phyloP scores from a whole-genome alignment of 371 early-diverging fungal genomes.

The Apophysomyces elegans region DNA sequence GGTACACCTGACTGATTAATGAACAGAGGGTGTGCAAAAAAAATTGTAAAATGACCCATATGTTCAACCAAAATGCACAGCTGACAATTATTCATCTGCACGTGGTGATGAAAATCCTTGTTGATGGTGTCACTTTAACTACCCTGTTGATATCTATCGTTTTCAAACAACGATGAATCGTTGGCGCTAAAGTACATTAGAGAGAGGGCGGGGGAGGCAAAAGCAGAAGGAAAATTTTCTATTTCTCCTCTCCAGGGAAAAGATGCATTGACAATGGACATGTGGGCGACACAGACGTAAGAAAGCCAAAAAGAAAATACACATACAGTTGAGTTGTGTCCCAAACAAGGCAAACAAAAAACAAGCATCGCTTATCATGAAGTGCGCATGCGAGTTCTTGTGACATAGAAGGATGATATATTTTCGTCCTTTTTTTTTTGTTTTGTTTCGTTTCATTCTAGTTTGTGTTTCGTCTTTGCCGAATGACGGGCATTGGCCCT shows the following conservation, averaged over 20 bases:
- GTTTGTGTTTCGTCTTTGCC: conserved; percentile 10
- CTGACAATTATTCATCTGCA: conserved; percentile 8
- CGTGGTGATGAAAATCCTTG: not conserved
- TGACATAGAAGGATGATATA: not conserved
- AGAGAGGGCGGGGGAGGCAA: too few species aligned
- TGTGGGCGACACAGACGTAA: conserved; percentile 6
- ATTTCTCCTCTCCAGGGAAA: not conserved
- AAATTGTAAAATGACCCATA: not conserved
- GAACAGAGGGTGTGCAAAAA: too few species aligned
- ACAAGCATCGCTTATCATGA: conserved; percentile 8
- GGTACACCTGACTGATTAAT: too few species aligned
- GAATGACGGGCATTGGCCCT: conserved; percentile 8
- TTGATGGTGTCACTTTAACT: conserved; percentile 4
- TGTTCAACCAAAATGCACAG: not conserved
- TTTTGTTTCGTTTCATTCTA: conserved; percentile 4
- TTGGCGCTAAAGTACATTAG: not conserved
- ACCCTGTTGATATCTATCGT: conserved; percentile 1
- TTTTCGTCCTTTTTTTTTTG: not conserved
- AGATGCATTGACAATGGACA: conserved; percentile 8
- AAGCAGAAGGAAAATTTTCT: too few species aligned
- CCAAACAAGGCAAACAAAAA: conserved; percentile 10
- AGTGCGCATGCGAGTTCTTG: conserved; percentile 7
- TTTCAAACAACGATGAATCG: not conserved
- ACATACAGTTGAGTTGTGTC: not conserved
- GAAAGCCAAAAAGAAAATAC: not conserved